These are phyloP conservation scores for Cryptomeria japonica DNA, from an alignment of 75 land plant genomes.

Conservation along the genomic window DNA sequence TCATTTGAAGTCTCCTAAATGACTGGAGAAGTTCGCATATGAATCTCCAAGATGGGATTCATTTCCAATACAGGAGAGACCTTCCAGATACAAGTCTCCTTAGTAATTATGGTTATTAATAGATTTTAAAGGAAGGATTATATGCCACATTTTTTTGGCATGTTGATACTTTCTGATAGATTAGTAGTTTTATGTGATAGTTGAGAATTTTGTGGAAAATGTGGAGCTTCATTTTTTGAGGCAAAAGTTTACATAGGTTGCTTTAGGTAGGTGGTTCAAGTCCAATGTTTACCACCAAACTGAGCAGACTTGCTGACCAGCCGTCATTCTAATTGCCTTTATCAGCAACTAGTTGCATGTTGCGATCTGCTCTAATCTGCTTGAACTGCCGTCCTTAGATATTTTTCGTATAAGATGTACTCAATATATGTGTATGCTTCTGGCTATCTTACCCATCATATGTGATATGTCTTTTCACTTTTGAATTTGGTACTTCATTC, in stretches of 20 bases:
- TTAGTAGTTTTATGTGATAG: too few species aligned
- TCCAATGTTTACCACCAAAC: background rate
- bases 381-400: constrained; percentile 1
- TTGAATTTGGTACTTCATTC: background rate
- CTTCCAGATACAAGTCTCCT: too few species aligned
- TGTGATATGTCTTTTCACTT: background rate
- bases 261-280: background rate
- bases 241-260: background rate
- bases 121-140: background rate
- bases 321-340: background rate
- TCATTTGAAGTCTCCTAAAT: too few species aligned
- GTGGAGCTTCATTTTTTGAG: background rate
- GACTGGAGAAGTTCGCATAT: too few species aligned
- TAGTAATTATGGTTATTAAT: background rate
- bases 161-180: too few species aligned
- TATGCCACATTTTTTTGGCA: too few species aligned
- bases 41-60: too few species aligned
- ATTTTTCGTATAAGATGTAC: background rate
- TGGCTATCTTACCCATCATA: background rate
- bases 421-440: background rate
- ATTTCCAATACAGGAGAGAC: too few species aligned
- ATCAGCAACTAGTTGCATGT: background rate
- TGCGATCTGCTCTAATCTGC: background rate
- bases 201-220: too few species aligned
- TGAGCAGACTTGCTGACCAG: background rate